phyloP scores from a whole-genome alignment of 2,329 filamentous ascomycete species.

The Elsinoe necatrix region DNA sequence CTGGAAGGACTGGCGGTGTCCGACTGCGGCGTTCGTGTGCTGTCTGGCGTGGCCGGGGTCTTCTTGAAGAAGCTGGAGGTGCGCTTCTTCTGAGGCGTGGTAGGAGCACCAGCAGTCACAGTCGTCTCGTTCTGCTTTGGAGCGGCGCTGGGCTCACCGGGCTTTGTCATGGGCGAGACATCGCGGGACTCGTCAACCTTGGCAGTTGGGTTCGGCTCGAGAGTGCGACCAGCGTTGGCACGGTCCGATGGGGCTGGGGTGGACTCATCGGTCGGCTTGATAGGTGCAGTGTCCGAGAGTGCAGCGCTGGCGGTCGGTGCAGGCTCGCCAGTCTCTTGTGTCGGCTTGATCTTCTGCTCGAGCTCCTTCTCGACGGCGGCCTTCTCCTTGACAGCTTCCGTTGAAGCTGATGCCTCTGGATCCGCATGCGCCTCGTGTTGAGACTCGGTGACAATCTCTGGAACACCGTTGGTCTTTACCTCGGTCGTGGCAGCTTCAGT shows the following conservation, averaged over 20 bases:
- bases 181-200: constrained; percentile 31
- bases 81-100: constrained; percentile 17
- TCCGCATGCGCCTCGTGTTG: constrained; percentile 55
- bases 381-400: constrained; percentile 41
- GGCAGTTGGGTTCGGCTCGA: constrained; percentile 16
- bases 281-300: constrained; percentile 29
- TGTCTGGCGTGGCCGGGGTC: constrained; percentile 17
- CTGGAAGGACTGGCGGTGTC: constrained; percentile 23
- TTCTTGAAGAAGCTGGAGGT: constrained; percentile 17
- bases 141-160: constrained; percentile 14
- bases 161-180: constrained; percentile 35
- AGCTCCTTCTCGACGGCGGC: constrained; percentile 60
- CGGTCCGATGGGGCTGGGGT: constrained; percentile 19
- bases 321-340: constrained; percentile 37
- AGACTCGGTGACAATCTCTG: constrained; percentile 60
- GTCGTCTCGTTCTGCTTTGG: constrained; percentile 23
- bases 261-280: constrained; percentile 20
- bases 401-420: constrained; percentile 58
- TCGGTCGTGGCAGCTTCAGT: constrained; percentile 11
- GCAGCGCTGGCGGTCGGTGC: constrained; percentile 35
- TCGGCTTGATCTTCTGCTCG: constrained; percentile 47
- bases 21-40: constrained; percentile 16
- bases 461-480: constrained; percentile 37
- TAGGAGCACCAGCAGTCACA: constrained; percentile 21
- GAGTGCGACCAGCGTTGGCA: constrained; percentile 13